Conservation (phyloP, 257 asterid genomes). For the Solanum virginianum region DNA sequence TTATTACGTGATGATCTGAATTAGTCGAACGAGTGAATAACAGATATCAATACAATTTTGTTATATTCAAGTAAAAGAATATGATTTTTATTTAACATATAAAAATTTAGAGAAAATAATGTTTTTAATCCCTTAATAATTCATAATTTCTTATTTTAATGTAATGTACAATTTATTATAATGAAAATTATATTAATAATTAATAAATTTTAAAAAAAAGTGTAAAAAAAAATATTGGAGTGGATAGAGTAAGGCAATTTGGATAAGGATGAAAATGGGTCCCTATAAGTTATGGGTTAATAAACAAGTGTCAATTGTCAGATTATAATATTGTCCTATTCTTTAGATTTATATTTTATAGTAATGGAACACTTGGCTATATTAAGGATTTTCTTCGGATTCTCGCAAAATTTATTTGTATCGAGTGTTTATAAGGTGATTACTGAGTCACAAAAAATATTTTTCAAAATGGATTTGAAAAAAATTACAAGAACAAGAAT, state of each 20-base stretch:
- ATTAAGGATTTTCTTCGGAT: not conserved
- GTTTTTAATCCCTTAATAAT: no score
- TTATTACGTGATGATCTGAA: not conserved
- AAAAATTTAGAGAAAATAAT: no score
- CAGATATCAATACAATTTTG: not conserved
- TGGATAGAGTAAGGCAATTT: not conserved
- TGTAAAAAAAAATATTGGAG: no score
- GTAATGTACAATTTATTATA: no score
- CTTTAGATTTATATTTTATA: not conserved
- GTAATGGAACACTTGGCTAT: not conserved
- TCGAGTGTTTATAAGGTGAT: no score
- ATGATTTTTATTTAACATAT: no score
- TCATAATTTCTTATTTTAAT: no score
- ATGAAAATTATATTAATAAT: no score
- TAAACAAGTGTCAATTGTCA: slow-evolving; percentile 7
- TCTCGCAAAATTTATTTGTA: not conserved
- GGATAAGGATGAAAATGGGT: not conserved
- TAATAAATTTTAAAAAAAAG: no score
- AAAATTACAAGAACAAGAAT: not conserved
- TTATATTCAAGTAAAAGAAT: no score
- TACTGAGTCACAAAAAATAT: no score
- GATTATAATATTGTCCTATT: slow-evolving; percentile 11
- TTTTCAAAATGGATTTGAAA: no score
- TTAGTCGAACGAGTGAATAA: not conserved
- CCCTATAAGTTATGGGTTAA: not conserved